Base-by-base conservation (phyloP, 148 eudicot genomes). In the Nyssa sinensis region DNA sequence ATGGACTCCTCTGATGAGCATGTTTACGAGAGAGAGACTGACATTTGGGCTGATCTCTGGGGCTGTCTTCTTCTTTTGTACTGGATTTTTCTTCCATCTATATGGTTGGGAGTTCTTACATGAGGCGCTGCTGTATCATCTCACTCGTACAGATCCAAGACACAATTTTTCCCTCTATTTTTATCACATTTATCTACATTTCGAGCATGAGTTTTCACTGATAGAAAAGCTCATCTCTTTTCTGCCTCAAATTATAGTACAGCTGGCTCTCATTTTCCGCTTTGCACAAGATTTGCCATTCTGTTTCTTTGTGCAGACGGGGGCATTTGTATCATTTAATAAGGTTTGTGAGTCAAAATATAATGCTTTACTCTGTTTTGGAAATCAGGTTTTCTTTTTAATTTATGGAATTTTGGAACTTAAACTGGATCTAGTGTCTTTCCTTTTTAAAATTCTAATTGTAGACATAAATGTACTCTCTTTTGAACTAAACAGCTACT, bases 271-370 rank as follows among this genome's bases (percentile, higher is more conserved):
- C 33, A 74, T 92, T 65, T 77, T 81, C 76, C 78, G 86, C 75
- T 95, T 90, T 72, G 86, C 90, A 33, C 74, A 70, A 73, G 98
- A 95, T 85, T 87, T 95, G 74, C 93, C 98, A 32, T 89, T 95
- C 79, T 95, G 97, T 83, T 89, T 95, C 81, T 85, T 95, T 28
- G 83, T 85, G 37, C 94, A 93, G 82, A 95, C 99, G 0, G 78
- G 91, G 67, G 96, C 99, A 69, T 95, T 95, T 84, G 99, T 95
- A 51, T 97, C 99, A 58, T 95, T 95, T 77, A 95, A 92, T 75
- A 95, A 95, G 99, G 97, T 95, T 57, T 57, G 81, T 39, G 5
- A 29, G 17, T 29, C n/a, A n/a, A 14, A 44, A n/a, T 12, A 1
- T 44, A 44, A 19, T 44, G 17, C 17, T 19, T 44, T 44, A 19